These are phyloP conservation scores for Cicer judaicum DNA, from an alignment of 306 rosid genomes.

Conservation along the genomic window DNA sequence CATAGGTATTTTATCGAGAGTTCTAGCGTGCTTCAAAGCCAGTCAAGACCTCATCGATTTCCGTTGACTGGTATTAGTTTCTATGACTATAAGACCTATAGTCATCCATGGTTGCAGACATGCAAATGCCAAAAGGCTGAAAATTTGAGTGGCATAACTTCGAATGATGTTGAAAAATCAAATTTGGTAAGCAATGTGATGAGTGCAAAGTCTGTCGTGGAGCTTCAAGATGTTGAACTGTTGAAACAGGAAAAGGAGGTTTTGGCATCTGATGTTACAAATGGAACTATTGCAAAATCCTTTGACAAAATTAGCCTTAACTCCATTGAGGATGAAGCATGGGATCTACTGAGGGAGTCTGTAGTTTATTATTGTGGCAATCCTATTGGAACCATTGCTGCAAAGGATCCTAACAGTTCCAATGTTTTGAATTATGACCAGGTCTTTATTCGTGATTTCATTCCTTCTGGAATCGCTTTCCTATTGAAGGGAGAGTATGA, in stretches of 20 bases:
- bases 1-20: slow-evolving; percentile 44
- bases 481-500: slow-evolving; percentile 85
- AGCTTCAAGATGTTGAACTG: slow-evolving; percentile 61
- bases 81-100: slow-evolving; percentile 18
- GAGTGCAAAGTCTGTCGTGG: slow-evolving; percentile 47
- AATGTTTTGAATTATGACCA: slow-evolving; percentile 81
- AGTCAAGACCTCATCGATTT: slow-evolving; percentile 38
- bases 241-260: slow-evolving; percentile 57
- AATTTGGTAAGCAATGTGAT: slow-evolving; percentile 45
- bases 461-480: slow-evolving; percentile 92
- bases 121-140: slow-evolving; percentile 72
- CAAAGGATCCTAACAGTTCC: slow-evolving; percentile 73
- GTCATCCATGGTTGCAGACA: slow-evolving; percentile 43
- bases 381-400: slow-evolving; percentile 90
- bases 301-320: slow-evolving; percentile 45
- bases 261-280: slow-evolving; percentile 51
- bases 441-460: slow-evolving; percentile 87
- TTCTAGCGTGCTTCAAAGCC: slow-evolving; percentile 45
- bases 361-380: slow-evolving; percentile 73
- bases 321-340: slow-evolving; percentile 79
- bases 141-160: slow-evolving; percentile 48
- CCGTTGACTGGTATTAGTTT: slow-evolving; percentile 46
- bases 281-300: slow-evolving; percentile 56
- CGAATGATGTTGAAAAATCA: slow-evolving; percentile 54
- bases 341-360: slow-evolving; percentile 80